Evolutionary conservation across 1,284 basidiomycete species (phyloP).

Genomic region (Tylopilus sp.): DNA sequence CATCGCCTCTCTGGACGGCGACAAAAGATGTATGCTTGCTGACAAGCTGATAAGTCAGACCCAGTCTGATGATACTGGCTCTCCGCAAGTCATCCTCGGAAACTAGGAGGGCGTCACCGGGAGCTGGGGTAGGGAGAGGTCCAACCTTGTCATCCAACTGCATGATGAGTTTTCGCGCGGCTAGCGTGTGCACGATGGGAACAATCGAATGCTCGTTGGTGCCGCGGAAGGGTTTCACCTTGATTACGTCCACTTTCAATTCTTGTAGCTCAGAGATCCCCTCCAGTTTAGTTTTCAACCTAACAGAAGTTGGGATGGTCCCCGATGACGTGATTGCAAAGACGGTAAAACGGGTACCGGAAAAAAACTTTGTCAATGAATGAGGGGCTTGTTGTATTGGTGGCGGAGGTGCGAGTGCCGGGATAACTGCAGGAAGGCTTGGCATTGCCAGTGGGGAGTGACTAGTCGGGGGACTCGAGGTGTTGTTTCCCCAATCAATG

Average conservation of each 20-base stretch:
- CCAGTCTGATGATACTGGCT: slow-evolving; percentile 46
- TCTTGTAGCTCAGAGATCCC: slow-evolving; percentile 32
- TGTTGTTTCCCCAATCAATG: slow-evolving; percentile 43
- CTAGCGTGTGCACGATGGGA: slow-evolving; percentile 49
- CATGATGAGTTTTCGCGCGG: slow-evolving; percentile 48
- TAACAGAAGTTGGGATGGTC: slow-evolving; percentile 38
- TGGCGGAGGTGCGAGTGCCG: slow-evolving; percentile 32
- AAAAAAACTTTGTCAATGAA: slow-evolving; percentile 39
- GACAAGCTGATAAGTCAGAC: slow-evolving; percentile 47
- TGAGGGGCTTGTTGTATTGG: slow-evolving; percentile 44
- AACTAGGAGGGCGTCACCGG: slow-evolving; percentile 20
- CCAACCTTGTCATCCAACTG: slow-evolving; percentile 38
- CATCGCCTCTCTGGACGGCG: slow-evolving; percentile 39
- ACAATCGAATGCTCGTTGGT: slow-evolving; percentile 23
- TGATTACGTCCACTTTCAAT: slow-evolving; percentile 37
- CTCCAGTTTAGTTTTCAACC: slow-evolving; percentile 37
- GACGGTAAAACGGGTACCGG: slow-evolving; percentile 43
- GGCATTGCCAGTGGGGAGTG: not conserved
- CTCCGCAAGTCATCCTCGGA: slow-evolving; percentile 37
- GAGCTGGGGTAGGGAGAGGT: slow-evolving; percentile 27
- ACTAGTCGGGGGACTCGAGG: not conserved
- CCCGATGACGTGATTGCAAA: slow-evolving; percentile 42
- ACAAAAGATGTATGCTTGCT: slow-evolving; percentile 55
- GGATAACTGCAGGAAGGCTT: slow-evolving; percentile 9
- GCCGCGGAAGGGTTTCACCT: slow-evolving; percentile 35